These are phyloP conservation scores for Malus domestica DNA, from an alignment of 306 rosid species.

Conservation along the genomic window DNA sequence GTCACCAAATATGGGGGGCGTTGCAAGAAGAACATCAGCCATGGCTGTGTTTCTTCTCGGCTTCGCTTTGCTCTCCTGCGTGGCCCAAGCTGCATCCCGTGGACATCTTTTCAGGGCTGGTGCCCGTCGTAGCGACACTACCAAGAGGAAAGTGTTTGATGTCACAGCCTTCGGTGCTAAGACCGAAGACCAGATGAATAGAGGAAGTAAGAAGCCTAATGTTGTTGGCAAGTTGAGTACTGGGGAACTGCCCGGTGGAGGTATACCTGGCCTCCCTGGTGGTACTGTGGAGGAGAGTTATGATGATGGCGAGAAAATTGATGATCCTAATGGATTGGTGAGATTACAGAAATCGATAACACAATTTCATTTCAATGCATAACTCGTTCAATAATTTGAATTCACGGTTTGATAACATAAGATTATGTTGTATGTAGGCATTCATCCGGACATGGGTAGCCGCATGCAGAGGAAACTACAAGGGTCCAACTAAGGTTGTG, in stretches of 20 bases:
- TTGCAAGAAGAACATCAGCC: constrained; percentile 2
- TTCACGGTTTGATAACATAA: not conserved
- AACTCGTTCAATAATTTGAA: not conserved
- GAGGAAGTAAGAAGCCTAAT: not conserved
- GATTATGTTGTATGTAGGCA: constrained; percentile 32
- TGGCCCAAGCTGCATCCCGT: constrained; percentile 16
- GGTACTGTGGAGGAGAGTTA: not conserved
- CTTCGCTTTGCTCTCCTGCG: constrained; percentile 16
- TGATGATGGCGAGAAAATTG: not conserved
- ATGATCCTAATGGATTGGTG: not conserved
- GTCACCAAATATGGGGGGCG: constrained; percentile 7
- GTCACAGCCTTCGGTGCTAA: constrained; percentile 44
- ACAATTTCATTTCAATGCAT: not conserved
- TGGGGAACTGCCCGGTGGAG: not conserved
- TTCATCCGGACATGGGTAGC: constrained; percentile 57
- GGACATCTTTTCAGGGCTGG: not conserved
- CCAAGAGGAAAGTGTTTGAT: constrained; percentile 22
- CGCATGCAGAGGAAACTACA: constrained; percentile 44
- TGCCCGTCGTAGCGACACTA: constrained; percentile 19
- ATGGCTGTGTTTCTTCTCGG: constrained; percentile 14
- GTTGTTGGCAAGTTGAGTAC: not conserved
- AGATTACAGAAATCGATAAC: not conserved
- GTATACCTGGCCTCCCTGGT: not conserved
- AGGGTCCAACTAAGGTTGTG: constrained; percentile 35
- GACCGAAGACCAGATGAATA: constrained; percentile 19